Evolutionary conservation across 805 yeast species (phyloP).

Genomic region (Ogataea kodamae): DNA sequence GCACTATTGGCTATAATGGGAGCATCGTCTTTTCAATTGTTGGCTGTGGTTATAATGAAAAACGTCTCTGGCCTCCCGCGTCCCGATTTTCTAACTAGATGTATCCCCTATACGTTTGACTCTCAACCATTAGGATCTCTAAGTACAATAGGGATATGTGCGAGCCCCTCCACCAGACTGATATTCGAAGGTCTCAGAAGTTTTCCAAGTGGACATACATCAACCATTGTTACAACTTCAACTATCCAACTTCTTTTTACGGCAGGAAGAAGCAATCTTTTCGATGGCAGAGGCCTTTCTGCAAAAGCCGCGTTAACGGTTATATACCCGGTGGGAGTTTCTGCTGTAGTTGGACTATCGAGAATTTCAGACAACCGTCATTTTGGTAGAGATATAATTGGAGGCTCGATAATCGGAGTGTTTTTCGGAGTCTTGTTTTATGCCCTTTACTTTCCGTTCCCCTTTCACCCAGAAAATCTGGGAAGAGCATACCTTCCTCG

Average conservation of each 20-base stretch:
- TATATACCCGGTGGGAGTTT: constrained; percentile 34
- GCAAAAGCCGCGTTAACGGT: constrained; percentile 32
- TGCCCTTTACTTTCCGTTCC: constrained; percentile 40
- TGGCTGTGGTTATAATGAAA: constrained; percentile 43
- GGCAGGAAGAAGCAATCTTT: constrained; percentile 34
- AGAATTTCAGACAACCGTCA: constrained; percentile 49
- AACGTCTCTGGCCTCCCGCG: constrained; percentile 47
- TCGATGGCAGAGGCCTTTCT: constrained; percentile 36
- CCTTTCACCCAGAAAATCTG: constrained; percentile 25
- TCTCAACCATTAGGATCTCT: constrained; percentile 34
- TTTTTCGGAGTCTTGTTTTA: constrained; percentile 35
- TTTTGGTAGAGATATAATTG: constrained; percentile 37
- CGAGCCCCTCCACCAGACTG: constrained; percentile 32
- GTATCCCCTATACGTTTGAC: constrained; percentile 37
- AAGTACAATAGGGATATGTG: constrained; percentile 46
- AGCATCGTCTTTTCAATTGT: constrained; percentile 36
- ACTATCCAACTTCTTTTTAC: constrained; percentile 35
- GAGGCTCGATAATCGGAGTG: constrained; percentile 39
- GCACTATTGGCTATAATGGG: constrained; percentile 37
- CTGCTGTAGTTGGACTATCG: constrained; percentile 37
- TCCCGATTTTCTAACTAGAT: constrained; percentile 52
- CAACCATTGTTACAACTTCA: constrained; percentile 47
- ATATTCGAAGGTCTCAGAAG: constrained; percentile 53
- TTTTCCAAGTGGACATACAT: constrained; percentile 58
- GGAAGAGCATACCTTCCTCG: constrained; percentile 47